Evolutionary conservation across 805 yeast species (phyloP), one percentile per base, ranked within the genome.

Genomic region (Candida ponderosae): DNA sequence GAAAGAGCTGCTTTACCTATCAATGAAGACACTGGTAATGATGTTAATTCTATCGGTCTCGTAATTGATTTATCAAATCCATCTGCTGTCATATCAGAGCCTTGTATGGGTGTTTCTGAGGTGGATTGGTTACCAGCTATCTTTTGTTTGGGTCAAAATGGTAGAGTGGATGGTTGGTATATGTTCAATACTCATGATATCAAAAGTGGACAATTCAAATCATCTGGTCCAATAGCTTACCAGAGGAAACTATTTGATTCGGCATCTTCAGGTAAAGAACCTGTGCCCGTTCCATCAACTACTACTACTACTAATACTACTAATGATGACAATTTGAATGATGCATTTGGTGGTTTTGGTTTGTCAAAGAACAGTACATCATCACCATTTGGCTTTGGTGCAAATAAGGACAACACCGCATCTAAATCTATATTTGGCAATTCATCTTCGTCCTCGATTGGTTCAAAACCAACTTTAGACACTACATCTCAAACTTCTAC

Each of bases 1-100:
- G 76, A 75, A 47, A 68, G 83, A 35, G 95, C 95, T 0, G 70
- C 76, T 19, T 62, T 86, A 43, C 95, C 96, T 2, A 63, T 85
- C 46, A 75, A 74, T 50, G 79, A 75, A 8, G 79, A 66, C 3
- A 63, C 79, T 1, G 79, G 72, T 33, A 79, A 72, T 35, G 95
- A 86, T 48, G 72, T 82, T 13, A 70, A 81, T 7, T 78, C 90
- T 0, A 62, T 83, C 18, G 96, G 96, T 5, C 45, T 83, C 10
- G 76, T 75, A 1, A 34, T 85, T 6, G 95, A 86, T 52, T 47
- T 78, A 13, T 61, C 69, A 10, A 10, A 24, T n/a, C 61, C 74
- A 3, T 54, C 56, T 0, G 66, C 63, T 1, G 47, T 48, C 1
- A 72, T 79, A 2, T 37, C 53, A 2, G 69, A 72, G 13, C 87